phyloP scores from a whole-genome alignment of 1,139 yeast species.

The Blastobotrys ciferrii region DNA sequence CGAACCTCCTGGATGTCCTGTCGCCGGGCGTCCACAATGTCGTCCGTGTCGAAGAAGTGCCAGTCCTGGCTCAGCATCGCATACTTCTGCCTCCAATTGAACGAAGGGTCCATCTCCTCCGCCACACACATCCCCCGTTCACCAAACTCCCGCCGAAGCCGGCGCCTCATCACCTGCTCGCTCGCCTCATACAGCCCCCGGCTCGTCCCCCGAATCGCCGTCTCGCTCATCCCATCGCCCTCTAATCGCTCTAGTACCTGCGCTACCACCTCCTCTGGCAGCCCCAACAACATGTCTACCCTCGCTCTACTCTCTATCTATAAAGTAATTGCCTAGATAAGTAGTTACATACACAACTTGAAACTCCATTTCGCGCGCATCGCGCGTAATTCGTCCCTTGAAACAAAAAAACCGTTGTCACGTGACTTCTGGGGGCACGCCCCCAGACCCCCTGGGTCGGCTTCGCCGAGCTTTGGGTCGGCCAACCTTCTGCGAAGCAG shows the following conservation, averaged over 20 bases:
- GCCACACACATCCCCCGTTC: slow-evolving; percentile 18
- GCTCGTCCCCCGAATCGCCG: background rate
- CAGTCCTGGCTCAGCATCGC: slow-evolving; percentile 23
- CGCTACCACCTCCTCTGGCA: slow-evolving; percentile 8
- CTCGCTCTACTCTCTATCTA: too few relatives aligned
- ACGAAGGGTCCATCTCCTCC: slow-evolving; percentile 11
- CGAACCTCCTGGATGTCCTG: slow-evolving; percentile 15
- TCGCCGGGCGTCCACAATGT: slow-evolving; percentile 17
- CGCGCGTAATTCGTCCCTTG: too few relatives aligned
- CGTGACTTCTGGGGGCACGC: too few relatives aligned
- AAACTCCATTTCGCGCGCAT: too few relatives aligned
- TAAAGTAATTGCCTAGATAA: too few relatives aligned
- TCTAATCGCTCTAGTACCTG: slow-evolving; percentile 9
- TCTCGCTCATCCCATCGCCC: slow-evolving; percentile 7
- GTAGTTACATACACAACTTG: too few relatives aligned
- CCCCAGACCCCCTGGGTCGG: too few relatives aligned
- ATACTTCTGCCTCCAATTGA: slow-evolving; percentile 20
- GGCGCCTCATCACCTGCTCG: slow-evolving; percentile 13
- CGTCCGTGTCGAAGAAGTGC: slow-evolving; percentile 27
- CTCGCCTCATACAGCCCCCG: background rate
- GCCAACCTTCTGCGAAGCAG: too few relatives aligned
- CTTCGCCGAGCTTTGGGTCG: too few relatives aligned
- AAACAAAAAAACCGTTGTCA: too few relatives aligned
- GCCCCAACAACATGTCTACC: slow-evolving; percentile 2
- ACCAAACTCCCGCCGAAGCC: slow-evolving; percentile 19